Conservation (phyloP, 192 early-diverging fungal genomes). For the Coemansia sp. region DNA sequence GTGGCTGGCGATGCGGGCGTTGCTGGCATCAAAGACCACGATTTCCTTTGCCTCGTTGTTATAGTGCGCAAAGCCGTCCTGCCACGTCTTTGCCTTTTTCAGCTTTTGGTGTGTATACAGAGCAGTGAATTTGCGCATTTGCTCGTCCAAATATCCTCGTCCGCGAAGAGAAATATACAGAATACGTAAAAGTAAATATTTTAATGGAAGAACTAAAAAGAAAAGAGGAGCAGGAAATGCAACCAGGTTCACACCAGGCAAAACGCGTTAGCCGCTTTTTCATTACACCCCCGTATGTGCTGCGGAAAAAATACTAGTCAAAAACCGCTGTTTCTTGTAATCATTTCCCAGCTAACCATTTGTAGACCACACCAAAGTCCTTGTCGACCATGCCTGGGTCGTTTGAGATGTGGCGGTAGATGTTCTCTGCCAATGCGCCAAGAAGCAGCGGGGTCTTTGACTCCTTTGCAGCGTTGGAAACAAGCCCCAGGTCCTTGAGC, state of each 20-base stretch:
- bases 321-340: no score
- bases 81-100: slow-evolving; percentile 57
- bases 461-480: slow-evolving; percentile 82
- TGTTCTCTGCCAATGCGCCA: slow-evolving; percentile 74
- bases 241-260: no score
- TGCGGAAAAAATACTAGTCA: background rate
- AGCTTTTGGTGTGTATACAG: slow-evolving; percentile 54
- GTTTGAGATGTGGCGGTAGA: slow-evolving; percentile 76
- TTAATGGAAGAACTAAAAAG: slow-evolving; percentile 3
- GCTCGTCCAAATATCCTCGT: background rate
- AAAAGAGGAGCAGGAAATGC: no score
- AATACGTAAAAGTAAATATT: background rate
- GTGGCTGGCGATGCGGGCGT: slow-evolving; percentile 31
- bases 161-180: background rate
- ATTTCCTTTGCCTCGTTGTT: slow-evolving; percentile 33
- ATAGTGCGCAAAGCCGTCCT: slow-evolving; percentile 43
- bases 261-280: background rate
- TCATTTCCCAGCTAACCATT: slow-evolving; percentile 43
- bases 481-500: slow-evolving; percentile 92
- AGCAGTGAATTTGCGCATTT: slow-evolving; percentile 40
- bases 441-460: slow-evolving; percentile 74
- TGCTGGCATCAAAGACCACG: slow-evolving; percentile 27
- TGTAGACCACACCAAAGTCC: slow-evolving; percentile 83
- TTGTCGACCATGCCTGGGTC: slow-evolving; percentile 68
- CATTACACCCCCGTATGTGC: no score